A percentile compares a stretch with the other conserved stretches of the same genome.
phyloP scores from a whole-genome alignment of 2,329 filamentous ascomycete species.

The Xylaria sp. region DNA sequence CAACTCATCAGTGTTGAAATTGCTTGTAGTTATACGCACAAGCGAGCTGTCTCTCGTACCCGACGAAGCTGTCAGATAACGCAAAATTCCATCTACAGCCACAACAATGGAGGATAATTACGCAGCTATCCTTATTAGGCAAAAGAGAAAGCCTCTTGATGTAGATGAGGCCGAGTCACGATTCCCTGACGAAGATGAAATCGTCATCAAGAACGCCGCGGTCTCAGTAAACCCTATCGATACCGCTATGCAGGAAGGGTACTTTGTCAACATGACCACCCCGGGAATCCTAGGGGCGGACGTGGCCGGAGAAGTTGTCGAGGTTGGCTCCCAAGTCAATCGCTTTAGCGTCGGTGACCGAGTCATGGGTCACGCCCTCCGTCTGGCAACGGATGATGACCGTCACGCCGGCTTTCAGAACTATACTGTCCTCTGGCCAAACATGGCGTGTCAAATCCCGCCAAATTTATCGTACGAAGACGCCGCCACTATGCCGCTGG shows the following conservation, averaged over 20 bases:
- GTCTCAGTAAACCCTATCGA: conserved; percentile 53
- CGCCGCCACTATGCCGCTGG: conserved; percentile 47
- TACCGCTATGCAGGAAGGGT: conserved; percentile 44
- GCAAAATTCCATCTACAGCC: neutral
- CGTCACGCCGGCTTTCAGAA: conserved; percentile 46
- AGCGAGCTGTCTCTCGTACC: neutral
- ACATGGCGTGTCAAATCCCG: conserved; percentile 43
- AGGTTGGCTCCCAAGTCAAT: conserved; percentile 46
- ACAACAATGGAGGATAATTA: conserved; percentile 30
- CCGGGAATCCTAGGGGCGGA: conserved; percentile 52
- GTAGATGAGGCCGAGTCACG: conserved; percentile 32
- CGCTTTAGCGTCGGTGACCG: conserved; percentile 51
- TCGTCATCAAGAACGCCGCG: conserved; percentile 48
- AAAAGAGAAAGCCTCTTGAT: conserved; percentile 26
- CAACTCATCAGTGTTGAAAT: neutral
- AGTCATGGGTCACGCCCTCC: conserved; percentile 47
- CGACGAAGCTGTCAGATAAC: neutral
- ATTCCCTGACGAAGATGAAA: conserved; percentile 40
- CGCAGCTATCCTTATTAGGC: conserved; percentile 28
- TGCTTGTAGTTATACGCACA: neutral
- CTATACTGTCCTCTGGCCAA: conserved; percentile 39
- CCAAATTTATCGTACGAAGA: conserved; percentile 42
- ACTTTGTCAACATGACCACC: conserved; percentile 49
- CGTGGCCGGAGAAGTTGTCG: conserved; percentile 51
- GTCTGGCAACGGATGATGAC: conserved; percentile 39